These are phyloP conservation scores for Cucumis cinereus DNA, from an alignment of 306 rosid genomes.

Conservation along the genomic window DNA sequence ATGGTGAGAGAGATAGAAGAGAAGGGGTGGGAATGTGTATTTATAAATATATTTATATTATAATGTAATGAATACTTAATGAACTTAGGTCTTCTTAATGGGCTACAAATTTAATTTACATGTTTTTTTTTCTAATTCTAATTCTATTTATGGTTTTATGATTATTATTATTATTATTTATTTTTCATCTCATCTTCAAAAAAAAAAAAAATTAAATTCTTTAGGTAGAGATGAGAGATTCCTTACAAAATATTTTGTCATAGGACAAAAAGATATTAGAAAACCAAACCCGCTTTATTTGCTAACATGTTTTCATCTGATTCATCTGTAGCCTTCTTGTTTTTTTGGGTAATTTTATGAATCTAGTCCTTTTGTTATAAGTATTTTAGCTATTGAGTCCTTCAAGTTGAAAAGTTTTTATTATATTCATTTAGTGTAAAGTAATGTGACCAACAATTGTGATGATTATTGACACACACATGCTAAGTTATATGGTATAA, in stretches of 20 bases:
- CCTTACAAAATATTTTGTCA: not conserved
- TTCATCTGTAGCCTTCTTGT: not conserved
- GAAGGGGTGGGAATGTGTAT: slow-evolving; percentile 23
- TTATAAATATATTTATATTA: slow-evolving; percentile 16
- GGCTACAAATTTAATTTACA: slow-evolving; percentile 37
- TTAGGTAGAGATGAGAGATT: slow-evolving; percentile 1
- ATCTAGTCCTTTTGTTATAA: not conserved
- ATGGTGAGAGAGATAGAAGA: slow-evolving; percentile 39
- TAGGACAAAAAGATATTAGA: slow-evolving; percentile 4
- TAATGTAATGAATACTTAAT: slow-evolving; percentile 39
- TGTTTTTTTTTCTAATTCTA: too few species aligned
- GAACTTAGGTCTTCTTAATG: slow-evolving; percentile 56
- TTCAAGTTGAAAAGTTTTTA: not conserved
- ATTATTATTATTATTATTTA: not conserved
- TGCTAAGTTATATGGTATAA: too few species aligned
- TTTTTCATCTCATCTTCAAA: not conserved
- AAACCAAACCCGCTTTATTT: slow-evolving; percentile 5
- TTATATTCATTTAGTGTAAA: not conserved
- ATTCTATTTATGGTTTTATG: not conserved
- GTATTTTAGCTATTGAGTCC: not conserved
- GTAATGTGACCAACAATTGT: too few species aligned
- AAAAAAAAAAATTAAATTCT: slow-evolving; percentile 1
- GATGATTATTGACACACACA: too few species aligned
- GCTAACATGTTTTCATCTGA: not conserved
- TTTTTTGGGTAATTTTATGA: not conserved